phyloP scores from a whole-genome alignment of 2,329 filamentous ascomycete genomes.

The Aspergillus proliferans region DNA sequence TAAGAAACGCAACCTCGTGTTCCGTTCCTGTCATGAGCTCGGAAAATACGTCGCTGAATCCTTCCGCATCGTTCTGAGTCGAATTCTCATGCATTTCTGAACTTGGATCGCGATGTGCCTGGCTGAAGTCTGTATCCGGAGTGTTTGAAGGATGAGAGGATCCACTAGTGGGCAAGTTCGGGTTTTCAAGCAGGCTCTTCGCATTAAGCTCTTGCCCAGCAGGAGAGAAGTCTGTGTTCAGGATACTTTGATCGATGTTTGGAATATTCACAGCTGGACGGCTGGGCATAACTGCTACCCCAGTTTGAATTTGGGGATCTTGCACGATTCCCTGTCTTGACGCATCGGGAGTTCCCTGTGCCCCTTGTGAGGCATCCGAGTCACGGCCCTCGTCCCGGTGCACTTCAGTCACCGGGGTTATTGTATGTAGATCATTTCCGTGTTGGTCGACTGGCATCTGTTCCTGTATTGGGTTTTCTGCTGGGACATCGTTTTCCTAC shows the following conservation, averaged over 20 bases:
- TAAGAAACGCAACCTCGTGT: slow-evolving; percentile 34
- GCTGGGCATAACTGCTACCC: not conserved
- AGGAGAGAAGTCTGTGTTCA: not conserved
- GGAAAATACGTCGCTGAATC: slow-evolving; percentile 30
- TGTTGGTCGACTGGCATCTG: not conserved
- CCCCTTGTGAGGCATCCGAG: not conserved
- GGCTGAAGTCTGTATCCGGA: not conserved
- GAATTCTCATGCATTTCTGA: slow-evolving; percentile 1
- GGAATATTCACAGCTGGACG: not conserved
- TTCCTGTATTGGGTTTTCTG: not conserved
- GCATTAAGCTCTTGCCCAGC: not conserved
- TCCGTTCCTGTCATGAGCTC: slow-evolving; percentile 33
- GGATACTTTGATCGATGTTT: not conserved
- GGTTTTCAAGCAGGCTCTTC: not conserved
- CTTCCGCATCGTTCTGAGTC: slow-evolving; percentile 21
- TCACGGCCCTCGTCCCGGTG: not conserved
- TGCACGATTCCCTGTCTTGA: not conserved
- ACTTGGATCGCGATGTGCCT: not conserved
- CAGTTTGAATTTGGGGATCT: not conserved
- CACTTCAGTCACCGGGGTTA: not conserved
- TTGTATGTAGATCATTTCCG: not conserved
- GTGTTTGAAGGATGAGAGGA: not conserved
- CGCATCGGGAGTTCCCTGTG: not conserved
- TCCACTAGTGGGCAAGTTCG: not conserved
- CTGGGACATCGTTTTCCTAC: not conserved